phyloP scores from a whole-genome alignment of 805 yeast genomes.

The Pichia thaimueangensis region DNA sequence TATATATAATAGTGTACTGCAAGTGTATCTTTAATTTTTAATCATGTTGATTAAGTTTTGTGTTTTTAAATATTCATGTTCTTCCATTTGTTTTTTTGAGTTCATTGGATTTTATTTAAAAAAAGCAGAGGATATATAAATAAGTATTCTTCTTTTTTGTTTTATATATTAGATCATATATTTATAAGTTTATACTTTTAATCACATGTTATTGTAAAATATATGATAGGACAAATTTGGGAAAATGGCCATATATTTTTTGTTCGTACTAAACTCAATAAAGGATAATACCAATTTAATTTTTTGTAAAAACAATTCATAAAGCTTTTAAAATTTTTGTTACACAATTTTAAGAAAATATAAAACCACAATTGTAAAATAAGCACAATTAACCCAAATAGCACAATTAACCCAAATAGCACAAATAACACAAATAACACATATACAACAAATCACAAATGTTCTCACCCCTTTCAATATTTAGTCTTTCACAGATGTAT shows the following conservation, averaged over 20 bases:
- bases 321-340: neutral
- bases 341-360: neutral
- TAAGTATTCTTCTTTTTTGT: neutral
- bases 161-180: neutral
- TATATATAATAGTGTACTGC: neutral
- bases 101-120: neutral
- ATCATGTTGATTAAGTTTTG: constrained; percentile 3
- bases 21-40: constrained; percentile 7
- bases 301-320: neutral
- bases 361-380: neutral
- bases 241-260: neutral
- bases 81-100: neutral
- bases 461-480: neutral
- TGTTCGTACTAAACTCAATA: neutral
- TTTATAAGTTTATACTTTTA: neutral
- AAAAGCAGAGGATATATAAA: too few relatives aligned
- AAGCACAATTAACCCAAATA: too few relatives aligned
- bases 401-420: too few relatives aligned
- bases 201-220: neutral
- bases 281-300: neutral
- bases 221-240: neutral
- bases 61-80: neutral
- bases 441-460: neutral
- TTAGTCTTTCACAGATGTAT: too few relatives aligned
- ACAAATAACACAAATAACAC: too few relatives aligned